Base-by-base conservation (phyloP, 2,329 filamentous ascomycete species). In the Pseudopyricularia javanii region DNA sequence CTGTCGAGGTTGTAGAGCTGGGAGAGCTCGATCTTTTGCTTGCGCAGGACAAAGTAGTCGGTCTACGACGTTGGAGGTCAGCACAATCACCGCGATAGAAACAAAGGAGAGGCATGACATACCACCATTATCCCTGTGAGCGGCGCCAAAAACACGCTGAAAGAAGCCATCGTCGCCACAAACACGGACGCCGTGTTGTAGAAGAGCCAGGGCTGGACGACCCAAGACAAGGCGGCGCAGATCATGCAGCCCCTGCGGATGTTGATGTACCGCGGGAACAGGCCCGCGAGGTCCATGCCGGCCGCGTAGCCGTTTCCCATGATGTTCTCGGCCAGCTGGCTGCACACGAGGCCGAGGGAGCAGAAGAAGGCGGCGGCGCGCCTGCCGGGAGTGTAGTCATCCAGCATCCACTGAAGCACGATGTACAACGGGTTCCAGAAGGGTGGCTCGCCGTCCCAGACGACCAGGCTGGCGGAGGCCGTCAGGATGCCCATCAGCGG, bases 201-300 rank as follows among this genome's bases (percentile, higher is more conserved):
- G 14, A 65, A 59, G 35, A 64, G 61, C 63, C 63, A 65, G 0
- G 63, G 63, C 53, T 64, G 62, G 20, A 63, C 59, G 30, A 64
- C 43, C 61, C 62, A 64, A 15, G 49, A 51, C 9, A 51, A 15
- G 4, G 24, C 49, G 8, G 49, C 49, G 24, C 49, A 51, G 22
- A 37, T 37, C 34, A 51, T 37, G 26, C 49, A 43, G 1, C 78
- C 79, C 2, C 78, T 70, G 4, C 76, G 65, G 54, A 80, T 80
- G 60, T 78, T 79, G 62, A 82, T 71, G 56, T 73, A 79, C 40
- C 66, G 68, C 0, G 76, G 75, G 54, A 72, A 72, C 0, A 79
- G 61, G 1, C 71, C 74, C 0, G 76, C 70, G 49, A 80, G 64
- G 58, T 81, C 79, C 67, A 81, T 78, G 6, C 77, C 78, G 3